Conservation (phyloP, 257 asterid genomes). For the Ilex aquifolium region DNA sequence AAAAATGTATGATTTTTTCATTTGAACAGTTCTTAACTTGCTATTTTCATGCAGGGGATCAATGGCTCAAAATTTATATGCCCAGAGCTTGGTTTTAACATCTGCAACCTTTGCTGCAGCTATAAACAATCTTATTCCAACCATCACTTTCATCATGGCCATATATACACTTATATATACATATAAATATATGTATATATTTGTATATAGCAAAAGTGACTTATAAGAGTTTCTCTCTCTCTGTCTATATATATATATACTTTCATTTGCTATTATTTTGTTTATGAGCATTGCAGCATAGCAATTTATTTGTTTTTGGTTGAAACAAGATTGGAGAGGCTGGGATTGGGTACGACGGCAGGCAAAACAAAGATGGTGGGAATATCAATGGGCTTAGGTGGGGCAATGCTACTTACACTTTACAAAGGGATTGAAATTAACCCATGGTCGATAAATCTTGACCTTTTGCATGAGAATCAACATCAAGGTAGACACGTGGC, state of each 20-base stretch:
- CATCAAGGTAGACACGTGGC: not conserved
- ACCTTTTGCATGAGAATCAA: slow-evolving; percentile 32
- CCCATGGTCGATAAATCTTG: slow-evolving; percentile 38
- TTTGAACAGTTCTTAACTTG: not conserved
- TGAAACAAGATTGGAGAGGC: slow-evolving; percentile 45
- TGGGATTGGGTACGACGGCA: slow-evolving; percentile 48
- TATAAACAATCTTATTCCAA: slow-evolving; percentile 39
- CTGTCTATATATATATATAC: too few relatives aligned
- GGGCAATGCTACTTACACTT: slow-evolving; percentile 76
- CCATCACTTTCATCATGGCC: slow-evolving; percentile 27
- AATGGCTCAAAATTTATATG: slow-evolving; percentile 44
- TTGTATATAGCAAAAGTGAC: too few relatives aligned
- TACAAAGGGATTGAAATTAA: slow-evolving; percentile 53
- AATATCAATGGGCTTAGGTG: slow-evolving; percentile 48
- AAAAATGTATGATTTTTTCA: not conserved
- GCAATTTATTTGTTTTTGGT: not conserved
- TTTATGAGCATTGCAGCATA: too few relatives aligned
- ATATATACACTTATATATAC: too few relatives aligned
- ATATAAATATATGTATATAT: too few relatives aligned
- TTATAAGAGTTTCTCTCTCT: too few relatives aligned
- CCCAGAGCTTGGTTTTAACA: slow-evolving; percentile 39
- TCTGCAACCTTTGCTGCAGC: slow-evolving; percentile 50
- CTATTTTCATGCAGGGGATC: slow-evolving; percentile 33
- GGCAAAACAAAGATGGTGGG: slow-evolving; percentile 76
- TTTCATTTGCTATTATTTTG: too few relatives aligned